Percentiles rank a stretch among this genome's conserved stretches.
Evolutionary conservation across 306 rosid species (phyloP).

Genomic region (Sicyos baderoa): DNA sequence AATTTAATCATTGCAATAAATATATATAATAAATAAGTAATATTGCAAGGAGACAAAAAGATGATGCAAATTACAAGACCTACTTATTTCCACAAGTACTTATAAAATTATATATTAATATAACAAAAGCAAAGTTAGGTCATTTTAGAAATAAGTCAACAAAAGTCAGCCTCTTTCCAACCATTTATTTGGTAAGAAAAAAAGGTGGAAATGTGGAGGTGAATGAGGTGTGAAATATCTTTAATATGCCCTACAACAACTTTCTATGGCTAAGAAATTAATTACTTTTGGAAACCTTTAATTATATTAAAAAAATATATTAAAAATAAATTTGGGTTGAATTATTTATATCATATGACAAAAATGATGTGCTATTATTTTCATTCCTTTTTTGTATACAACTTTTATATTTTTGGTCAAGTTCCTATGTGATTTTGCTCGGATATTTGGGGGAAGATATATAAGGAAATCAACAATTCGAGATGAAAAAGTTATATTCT

Average conservation of each 20-base stretch:
- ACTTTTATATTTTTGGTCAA: background rate
- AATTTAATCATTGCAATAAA: background rate
- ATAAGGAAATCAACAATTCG: no score
- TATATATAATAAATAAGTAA: background rate
- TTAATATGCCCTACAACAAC: no score
- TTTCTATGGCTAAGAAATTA: no score
- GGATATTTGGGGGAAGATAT: background rate
- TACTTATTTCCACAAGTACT: background rate
- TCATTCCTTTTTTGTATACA: background rate
- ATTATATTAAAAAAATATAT: no score
- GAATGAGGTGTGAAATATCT: no score
- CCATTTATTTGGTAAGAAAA: background rate
- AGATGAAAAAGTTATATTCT: no score
- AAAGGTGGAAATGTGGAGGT: no score
- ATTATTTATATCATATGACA: background rate
- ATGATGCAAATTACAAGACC: background rate
- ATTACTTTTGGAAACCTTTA: no score
- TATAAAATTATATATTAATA: background rate
- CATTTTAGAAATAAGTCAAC: background rate
- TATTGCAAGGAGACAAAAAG: background rate
- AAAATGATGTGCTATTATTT: background rate
- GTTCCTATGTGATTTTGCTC: background rate
- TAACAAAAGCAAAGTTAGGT: background rate
- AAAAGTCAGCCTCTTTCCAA: background rate
- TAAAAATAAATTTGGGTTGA: no score